Conservation (phyloP, 495 filamentous ascomycete species). For the Parathielavia hyrcaniae region DNA sequence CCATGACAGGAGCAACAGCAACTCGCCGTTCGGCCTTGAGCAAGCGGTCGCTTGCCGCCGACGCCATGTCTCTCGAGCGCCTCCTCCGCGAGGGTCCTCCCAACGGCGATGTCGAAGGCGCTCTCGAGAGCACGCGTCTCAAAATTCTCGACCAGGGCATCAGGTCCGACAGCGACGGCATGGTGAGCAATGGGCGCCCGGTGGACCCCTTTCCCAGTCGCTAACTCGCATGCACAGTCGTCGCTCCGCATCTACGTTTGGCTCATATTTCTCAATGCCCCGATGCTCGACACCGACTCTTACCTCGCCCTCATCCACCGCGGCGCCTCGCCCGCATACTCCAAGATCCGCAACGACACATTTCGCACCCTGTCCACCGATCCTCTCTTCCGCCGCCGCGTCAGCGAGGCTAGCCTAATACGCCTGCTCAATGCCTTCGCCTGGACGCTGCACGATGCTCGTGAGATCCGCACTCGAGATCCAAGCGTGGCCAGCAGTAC, state of each 20-base stretch:
- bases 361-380: conserved; percentile 95
- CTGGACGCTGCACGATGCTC: conserved; percentile 82
- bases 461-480: conserved; percentile 38
- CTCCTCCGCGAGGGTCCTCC: conserved; percentile 68
- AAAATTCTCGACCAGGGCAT: conserved; percentile 73
- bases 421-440: conserved; percentile 93
- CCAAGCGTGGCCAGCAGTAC: conserved; percentile 28
- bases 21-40: conserved; percentile 48
- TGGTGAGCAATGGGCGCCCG: conserved; percentile 50
- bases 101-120: conserved; percentile 56
- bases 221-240: conserved; percentile 53
- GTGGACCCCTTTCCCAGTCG: not conserved
- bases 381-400: conserved; percentile 87
- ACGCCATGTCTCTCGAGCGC: conserved; percentile 59
- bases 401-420: conserved; percentile 91
- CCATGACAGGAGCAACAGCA: conserved; percentile 23
- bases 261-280: conserved; percentile 82
- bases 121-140: conserved; percentile 67
- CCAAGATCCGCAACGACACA: conserved; percentile 96
- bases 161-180: conserved; percentile 79
- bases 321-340: conserved; percentile 85
- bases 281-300: conserved; percentile 72
- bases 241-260: conserved; percentile 89
- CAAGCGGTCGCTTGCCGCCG: conserved; percentile 49
- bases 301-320: conserved; percentile 90